phyloP scores from a whole-genome alignment of 805 yeast species.

The Zygosaccharomyces gambellarensis region DNA sequence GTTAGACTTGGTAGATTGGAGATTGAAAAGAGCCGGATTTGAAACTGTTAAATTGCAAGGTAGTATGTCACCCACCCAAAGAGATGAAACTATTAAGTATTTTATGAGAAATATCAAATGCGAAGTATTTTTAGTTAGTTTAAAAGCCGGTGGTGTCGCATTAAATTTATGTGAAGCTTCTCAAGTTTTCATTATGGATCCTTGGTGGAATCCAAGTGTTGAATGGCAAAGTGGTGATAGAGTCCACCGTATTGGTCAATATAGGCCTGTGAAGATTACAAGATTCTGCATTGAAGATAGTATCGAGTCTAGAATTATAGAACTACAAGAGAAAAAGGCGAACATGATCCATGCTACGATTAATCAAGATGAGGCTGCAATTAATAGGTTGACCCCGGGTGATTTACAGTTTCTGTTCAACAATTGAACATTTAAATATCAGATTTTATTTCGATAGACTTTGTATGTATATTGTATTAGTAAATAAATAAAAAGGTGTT shows the following conservation, averaged over 20 bases:
- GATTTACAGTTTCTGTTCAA: slow-evolving; percentile 92
- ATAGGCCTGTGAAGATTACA: slow-evolving; percentile 87
- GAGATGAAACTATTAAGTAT: slow-evolving; percentile 85
- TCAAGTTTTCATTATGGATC: slow-evolving; percentile 91
- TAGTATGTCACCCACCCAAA: slow-evolving; percentile 91
- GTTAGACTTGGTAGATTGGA: slow-evolving; percentile 95
- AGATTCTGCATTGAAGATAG: slow-evolving; percentile 94
- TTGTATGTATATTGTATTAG: neutral
- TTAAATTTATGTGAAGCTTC: slow-evolving; percentile 94
- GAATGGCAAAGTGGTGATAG: slow-evolving; percentile 99
- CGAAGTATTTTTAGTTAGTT: slow-evolving; percentile 88
- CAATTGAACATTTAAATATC: slow-evolving; percentile 42
- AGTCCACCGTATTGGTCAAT: slow-evolving; percentile 96
- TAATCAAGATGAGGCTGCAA: slow-evolving; percentile 87
- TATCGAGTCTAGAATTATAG: slow-evolving; percentile 92
- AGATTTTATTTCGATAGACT: neutral
- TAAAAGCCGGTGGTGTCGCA: slow-evolving; percentile 99
- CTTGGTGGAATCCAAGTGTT: slow-evolving; percentile 99
- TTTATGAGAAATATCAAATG: slow-evolving; percentile 91
- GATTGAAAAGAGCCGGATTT: slow-evolving; percentile 91
- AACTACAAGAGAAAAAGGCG: slow-evolving; percentile 94
- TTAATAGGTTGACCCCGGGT: slow-evolving; percentile 81
- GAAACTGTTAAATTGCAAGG: slow-evolving; percentile 93
- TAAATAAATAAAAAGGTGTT: neutral
- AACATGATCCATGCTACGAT: slow-evolving; percentile 97